A percentile compares a stretch with the other conserved stretches of the same genome.
phyloP scores from a whole-genome alignment of 2,329 filamentous ascomycete species.

The Pestalotiopsis sp. region DNA sequence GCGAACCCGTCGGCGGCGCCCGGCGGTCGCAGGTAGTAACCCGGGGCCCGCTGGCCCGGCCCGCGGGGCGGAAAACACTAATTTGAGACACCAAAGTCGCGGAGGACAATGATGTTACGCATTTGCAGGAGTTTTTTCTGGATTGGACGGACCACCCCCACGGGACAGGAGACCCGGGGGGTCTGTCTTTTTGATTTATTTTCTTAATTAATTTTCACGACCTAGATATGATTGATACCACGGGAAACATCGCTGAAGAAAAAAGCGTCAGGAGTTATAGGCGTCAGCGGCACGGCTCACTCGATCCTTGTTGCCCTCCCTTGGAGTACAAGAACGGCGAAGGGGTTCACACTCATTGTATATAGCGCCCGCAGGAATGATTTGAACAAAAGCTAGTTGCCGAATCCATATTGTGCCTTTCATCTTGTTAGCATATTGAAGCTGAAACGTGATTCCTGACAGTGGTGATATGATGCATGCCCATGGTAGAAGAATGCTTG shows the following conservation, averaged over 20 bases:
- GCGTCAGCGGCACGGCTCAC: not conserved
- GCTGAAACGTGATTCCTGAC: too few species aligned
- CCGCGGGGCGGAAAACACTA: not conserved
- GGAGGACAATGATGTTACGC: not conserved
- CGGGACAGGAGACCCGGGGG: not conserved
- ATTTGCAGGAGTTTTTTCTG: not conserved
- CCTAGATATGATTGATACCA: conserved; percentile 2
- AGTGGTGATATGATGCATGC: too few species aligned
- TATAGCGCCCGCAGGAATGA: not conserved
- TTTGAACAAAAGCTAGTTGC: too few species aligned
- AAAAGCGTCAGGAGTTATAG: conserved; percentile 10
- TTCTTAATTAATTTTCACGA: not conserved
- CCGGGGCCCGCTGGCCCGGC: not conserved
- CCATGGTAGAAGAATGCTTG: too few species aligned
- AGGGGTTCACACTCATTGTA: not conserved
- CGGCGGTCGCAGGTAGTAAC: not conserved
- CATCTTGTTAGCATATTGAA: too few species aligned
- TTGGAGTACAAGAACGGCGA: not conserved
- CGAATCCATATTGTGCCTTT: too few species aligned
- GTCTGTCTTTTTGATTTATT: not conserved
- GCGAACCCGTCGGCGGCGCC: not conserved
- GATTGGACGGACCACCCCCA: not conserved
- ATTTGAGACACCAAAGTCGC: not conserved
- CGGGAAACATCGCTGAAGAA: not conserved
- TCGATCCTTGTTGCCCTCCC: not conserved